These are phyloP conservation scores for Phylloporus scabripes DNA, from an alignment of 768 basidiomycete genomes.

Conservation along the genomic window DNA sequence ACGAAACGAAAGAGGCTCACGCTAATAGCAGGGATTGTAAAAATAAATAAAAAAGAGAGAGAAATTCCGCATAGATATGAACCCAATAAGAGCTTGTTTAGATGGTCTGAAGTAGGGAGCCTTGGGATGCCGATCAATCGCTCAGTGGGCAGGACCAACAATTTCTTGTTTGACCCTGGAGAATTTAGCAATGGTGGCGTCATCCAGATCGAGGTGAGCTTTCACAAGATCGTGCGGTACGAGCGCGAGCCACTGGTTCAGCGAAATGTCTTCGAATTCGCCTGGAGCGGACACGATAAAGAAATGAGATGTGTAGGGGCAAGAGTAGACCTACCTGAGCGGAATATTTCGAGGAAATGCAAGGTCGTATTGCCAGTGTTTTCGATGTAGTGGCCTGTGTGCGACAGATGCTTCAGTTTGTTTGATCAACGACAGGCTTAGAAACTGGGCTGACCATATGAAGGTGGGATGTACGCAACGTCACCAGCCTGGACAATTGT, in stretches of 20 bases:
- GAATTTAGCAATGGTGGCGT: slow-evolving; percentile 44
- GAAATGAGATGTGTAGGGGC: too few species aligned
- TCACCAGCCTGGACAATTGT: slow-evolving; percentile 28
- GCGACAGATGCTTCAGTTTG: neutral
- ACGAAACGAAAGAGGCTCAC: neutral
- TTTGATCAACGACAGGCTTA: neutral
- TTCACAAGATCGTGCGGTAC: slow-evolving; percentile 55
- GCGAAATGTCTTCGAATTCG: slow-evolving; percentile 50
- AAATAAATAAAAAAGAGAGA: neutral
- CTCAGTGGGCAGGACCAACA: slow-evolving; percentile 29
- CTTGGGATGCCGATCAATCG: neutral
- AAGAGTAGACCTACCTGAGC: slow-evolving; percentile 34
- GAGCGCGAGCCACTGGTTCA: slow-evolving; percentile 59
- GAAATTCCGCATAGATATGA: neutral
- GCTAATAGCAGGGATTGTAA: neutral
- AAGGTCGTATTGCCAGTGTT: slow-evolving; percentile 58
- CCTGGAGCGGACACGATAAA: slow-evolving; percentile 25
- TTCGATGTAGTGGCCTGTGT: slow-evolving; percentile 65
- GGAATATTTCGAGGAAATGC: slow-evolving; percentile 58
- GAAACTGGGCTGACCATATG: slow-evolving; percentile 17
- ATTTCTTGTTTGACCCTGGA: slow-evolving; percentile 48
- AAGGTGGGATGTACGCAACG: slow-evolving; percentile 21
- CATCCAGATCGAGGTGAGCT: slow-evolving; percentile 52
- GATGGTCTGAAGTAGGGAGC: neutral
- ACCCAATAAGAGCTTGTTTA: neutral